A percentile compares a stretch with the other conserved stretches of the same genome.
These are phyloP conservation scores for Bryum argenteum DNA, from an alignment of 225 moss, liverwort and hornwort species.

Conservation along the genomic window DNA sequence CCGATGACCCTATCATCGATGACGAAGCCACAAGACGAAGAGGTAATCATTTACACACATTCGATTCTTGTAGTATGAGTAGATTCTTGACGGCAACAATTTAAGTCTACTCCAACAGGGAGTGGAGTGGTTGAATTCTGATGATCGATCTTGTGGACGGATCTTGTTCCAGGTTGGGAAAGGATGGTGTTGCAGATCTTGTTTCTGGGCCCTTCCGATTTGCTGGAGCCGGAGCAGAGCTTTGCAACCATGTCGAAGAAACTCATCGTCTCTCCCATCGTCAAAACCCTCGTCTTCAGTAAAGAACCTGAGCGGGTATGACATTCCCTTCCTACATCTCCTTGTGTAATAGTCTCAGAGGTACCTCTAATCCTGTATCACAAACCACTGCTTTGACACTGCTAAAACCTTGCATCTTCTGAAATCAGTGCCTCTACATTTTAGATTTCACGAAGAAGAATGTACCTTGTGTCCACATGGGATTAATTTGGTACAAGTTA, in stretches of 20 bases:
- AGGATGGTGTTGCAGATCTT: conserved; percentile 98
- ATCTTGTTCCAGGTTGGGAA: conserved; percentile 99
- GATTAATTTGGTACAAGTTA: no score
- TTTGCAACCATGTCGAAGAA: conserved; percentile 86
- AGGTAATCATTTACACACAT: conserved; percentile 38
- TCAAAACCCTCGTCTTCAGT: conserved; percentile 90
- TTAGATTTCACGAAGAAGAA: no score
- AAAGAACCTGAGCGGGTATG: conserved; percentile 94
- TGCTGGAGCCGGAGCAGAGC: conserved; percentile 84
- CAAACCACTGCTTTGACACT: no score
- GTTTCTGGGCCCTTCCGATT: conserved; percentile 90
- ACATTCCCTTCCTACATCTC: not conserved
- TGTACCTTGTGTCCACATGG: no score
- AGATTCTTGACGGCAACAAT: not conserved
- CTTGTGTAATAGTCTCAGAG: no score
- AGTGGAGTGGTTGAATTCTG: not conserved
- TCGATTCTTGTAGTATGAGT: not conserved
- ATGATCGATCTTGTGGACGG: conserved; percentile 1
- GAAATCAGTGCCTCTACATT: no score
- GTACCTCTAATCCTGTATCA: no score
- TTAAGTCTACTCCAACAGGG: not conserved
- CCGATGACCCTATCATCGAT: conserved; percentile 79
- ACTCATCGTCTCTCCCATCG: conserved; percentile 93
- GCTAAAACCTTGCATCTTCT: no score
- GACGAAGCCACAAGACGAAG: conserved; percentile 68